A percentile compares a stretch with the other conserved stretches of the same genome.
Evolutionary conservation across 805 yeast species (phyloP).

Genomic region (Limtongia smithiae): DNA sequence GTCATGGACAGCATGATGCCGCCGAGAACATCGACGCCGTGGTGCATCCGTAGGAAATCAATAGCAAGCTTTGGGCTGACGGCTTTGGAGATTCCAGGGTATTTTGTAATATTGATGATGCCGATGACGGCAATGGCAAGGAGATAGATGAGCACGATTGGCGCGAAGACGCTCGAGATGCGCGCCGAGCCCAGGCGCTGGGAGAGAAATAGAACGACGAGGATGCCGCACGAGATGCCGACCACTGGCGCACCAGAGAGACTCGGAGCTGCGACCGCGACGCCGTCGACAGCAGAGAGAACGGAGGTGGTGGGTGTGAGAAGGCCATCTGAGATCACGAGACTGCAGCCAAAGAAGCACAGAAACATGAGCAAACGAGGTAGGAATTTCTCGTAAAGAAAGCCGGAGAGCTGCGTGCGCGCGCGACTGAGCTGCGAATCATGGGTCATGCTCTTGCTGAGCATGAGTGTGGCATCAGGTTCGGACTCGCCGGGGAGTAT

Average conservation of each 20-base stretch:
- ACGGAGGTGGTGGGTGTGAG: slow-evolving; percentile 64
- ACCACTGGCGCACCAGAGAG: slow-evolving; percentile 43
- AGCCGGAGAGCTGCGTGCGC: slow-evolving; percentile 5
- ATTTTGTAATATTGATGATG: slow-evolving; percentile 42
- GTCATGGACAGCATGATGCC: slow-evolving; percentile 55
- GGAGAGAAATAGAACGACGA: slow-evolving; percentile 45
- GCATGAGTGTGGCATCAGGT: slow-evolving; percentile 36
- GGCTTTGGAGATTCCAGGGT: slow-evolving; percentile 47
- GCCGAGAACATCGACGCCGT: slow-evolving; percentile 42
- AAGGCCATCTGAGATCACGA: slow-evolving; percentile 58
- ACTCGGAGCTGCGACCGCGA: slow-evolving; percentile 50
- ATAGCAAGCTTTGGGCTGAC: slow-evolving; percentile 54
- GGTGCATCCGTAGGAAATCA: slow-evolving; percentile 39
- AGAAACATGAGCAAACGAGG: slow-evolving; percentile 35
- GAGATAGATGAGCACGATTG: slow-evolving; percentile 53
- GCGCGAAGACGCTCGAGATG: slow-evolving; percentile 51
- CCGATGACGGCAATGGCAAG: slow-evolving; percentile 47
- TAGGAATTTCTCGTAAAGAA: slow-evolving; percentile 32
- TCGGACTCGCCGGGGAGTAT: slow-evolving; percentile 41
- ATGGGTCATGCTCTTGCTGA: slow-evolving; percentile 42
- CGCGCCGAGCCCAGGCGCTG: slow-evolving; percentile 52
- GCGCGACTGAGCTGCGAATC: slow-evolving; percentile 12
- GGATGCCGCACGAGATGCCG: slow-evolving; percentile 49
- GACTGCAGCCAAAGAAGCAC: slow-evolving; percentile 53
- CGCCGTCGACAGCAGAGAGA: slow-evolving; percentile 55